Percentiles rank a stretch among this genome's conserved stretches.
Conservation (phyloP, 2,329 filamentous ascomycete genomes). For the Sclerotinia subarctica region DNA sequence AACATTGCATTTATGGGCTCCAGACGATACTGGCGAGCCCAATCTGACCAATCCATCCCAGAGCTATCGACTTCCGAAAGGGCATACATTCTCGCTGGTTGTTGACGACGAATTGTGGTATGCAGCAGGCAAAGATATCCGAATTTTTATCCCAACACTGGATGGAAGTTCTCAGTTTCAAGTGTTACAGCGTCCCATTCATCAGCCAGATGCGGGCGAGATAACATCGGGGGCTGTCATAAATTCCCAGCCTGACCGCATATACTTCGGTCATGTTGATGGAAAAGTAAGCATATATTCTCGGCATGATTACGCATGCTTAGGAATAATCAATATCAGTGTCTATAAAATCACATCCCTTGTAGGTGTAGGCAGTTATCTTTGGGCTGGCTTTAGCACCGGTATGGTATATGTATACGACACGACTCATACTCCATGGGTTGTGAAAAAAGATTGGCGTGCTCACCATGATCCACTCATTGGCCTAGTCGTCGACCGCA, state of each 20-base stretch:
- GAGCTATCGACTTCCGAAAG: slow-evolving; percentile 73
- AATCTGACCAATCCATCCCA: slow-evolving; percentile 70
- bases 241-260: slow-evolving; percentile 69
- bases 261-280: slow-evolving; percentile 89
- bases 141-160: slow-evolving; percentile 73
- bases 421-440: slow-evolving; percentile 77
- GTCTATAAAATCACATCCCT: slow-evolving; percentile 93
- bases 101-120: slow-evolving; percentile 86
- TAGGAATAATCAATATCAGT: slow-evolving; percentile 81
- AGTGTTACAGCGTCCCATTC: slow-evolving; percentile 67
- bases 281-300: slow-evolving; percentile 96
- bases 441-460: slow-evolving; percentile 89
- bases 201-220: slow-evolving; percentile 73
- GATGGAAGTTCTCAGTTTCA: slow-evolving; percentile 70
- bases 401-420: slow-evolving; percentile 95
- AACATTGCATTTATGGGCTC: slow-evolving; percentile 80
- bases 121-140: slow-evolving; percentile 80
- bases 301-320: slow-evolving; percentile 65
- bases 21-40: slow-evolving; percentile 68
- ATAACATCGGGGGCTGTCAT: slow-evolving; percentile 80
- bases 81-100: slow-evolving; percentile 84
- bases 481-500: slow-evolving; percentile 72
- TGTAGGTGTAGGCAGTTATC: slow-evolving; percentile 71
- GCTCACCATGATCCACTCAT: slow-evolving; percentile 77
- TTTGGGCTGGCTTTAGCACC: slow-evolving; percentile 95